Base-by-base conservation (phyloP, 1,284 basidiomycete genomes). In the Ceratorhiza oryzae-sativae region DNA sequence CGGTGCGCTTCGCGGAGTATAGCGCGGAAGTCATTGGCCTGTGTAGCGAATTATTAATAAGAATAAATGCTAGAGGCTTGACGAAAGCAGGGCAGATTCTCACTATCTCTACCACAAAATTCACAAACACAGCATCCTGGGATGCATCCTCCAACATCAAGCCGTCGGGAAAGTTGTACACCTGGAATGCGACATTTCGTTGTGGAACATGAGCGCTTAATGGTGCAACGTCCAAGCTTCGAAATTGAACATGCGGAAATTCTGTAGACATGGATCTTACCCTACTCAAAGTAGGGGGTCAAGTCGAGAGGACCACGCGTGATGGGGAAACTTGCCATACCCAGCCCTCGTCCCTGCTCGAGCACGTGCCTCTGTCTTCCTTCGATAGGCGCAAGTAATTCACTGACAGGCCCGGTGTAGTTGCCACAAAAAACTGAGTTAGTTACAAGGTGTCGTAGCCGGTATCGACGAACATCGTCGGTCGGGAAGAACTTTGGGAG, bases 401-500 rank as follows among this genome's bases (percentile, higher is more conserved):
- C 65, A 18, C 34, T 32, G 1, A 68, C 53, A 9, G 53, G 53
- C 10, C 65, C 65, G 9, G 45, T 10, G 34, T 58, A 68, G 23
- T 68, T 48, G 18, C 41, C 34, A 4, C 65, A 51, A 30, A 56
- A 46, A 13, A 48, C 2, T 10, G 20, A 68, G 9, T 56, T 68
- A 9, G 10, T 23, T 25, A 48, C 6, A 12, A 68, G 36, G 23
- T 68, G 41, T 41, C 39, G 51, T 30, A 68, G 8, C 25, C 56
- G 46, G 20, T 56, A 45, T 20, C 65, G 36, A 20, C 41, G 12
- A 8, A 53, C 58, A 25, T 58, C 46, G 18, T 68, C 65, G 13
- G 65, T n/a, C 32, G 65, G 65, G n/a, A 45, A 68, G 39, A 36
- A 68, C 25, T 51, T 51, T 3, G 55, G 25, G 10, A 30, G 25